Base-by-base conservation (phyloP, 805 yeast genomes). In the Nakazawaea holstii region DNA sequence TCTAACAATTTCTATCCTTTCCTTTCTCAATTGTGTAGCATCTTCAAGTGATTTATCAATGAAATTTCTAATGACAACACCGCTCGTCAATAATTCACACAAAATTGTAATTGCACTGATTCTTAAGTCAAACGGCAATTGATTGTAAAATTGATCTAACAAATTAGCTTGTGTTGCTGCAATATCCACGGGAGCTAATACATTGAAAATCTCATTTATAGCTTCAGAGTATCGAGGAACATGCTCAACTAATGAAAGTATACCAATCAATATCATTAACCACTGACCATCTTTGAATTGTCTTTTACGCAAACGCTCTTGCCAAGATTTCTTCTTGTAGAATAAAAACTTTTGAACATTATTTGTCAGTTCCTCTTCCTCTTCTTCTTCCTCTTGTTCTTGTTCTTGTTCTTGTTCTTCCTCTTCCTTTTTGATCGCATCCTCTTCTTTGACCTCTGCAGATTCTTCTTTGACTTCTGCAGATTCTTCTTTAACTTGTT, bases 251-350 rank as follows among this genome's bases (percentile, higher is more conserved):
- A 73, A 69, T 17, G 80, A 78, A 37, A 91, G 70, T 2, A 90
- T 70, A 30, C 96, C 96, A 42, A 90, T 61, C 38, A 91, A 62
- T 38, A 85, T 76, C 36, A 84, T 73, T 55, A 88, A 84, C 97
- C 97, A 92, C 46, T 80, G 80, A 4, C 96, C 95, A 56, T 88
- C 90, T 55, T 75, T 80, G 62, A 87, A 94, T 52, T 77, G 77
- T 46, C 96, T 78, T 47, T 78, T 82, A 11, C 82, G 75, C 15
- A 92, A 70, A 36, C 95, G 70, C 29, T 86, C 95, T 49, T 81
- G 78, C 97, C 98, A 94, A 10, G 81, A 65, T 0, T 68, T 65
- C 38, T 81, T 81, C 46, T 84, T 70, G 61, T 79, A 76, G 49
- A 81, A 78, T 55, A 86, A 65, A 3, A 69, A 65, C 1, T 64